These are phyloP conservation scores for Rhizopus delemar DNA, from an alignment of 371 early-diverging fungal genomes.

Conservation along the genomic window DNA sequence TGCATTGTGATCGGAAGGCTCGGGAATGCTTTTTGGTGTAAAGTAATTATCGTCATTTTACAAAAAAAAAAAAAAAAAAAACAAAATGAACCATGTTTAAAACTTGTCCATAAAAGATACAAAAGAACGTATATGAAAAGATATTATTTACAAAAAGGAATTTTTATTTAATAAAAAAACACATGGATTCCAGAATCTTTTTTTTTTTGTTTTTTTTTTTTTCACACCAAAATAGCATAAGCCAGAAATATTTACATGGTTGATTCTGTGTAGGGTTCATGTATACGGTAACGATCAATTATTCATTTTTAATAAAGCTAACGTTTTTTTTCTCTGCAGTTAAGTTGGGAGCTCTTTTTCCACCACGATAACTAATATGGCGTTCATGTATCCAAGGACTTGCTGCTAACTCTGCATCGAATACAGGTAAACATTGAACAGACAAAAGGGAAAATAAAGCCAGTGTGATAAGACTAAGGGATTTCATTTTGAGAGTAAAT, in stretches of 20 bases:
- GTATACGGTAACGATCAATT: neutral
- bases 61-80: too few species aligned
- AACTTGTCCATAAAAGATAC: too few species aligned
- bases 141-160: too few species aligned
- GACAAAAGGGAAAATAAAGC: conserved; percentile 4
- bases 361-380: conserved; percentile 26
- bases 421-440: conserved; percentile 27
- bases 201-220: too few species aligned
- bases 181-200: too few species aligned
- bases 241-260: neutral
- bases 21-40: too few species aligned
- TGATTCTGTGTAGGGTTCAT: neutral
- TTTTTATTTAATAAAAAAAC: too few species aligned
- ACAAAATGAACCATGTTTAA: too few species aligned
- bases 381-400: conserved; percentile 35
- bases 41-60: too few species aligned
- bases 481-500: neutral
- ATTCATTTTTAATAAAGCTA: neutral
- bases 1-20: neutral
- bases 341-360: conserved; percentile 6
- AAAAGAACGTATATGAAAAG: too few species aligned
- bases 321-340: neutral
- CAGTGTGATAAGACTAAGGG: neutral
- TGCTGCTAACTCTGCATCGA: conserved; percentile 33
- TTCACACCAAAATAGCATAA: too few species aligned